Conservation (phyloP, 2,329 filamentous ascomycete genomes). For the Colletotrichum lini region DNA sequence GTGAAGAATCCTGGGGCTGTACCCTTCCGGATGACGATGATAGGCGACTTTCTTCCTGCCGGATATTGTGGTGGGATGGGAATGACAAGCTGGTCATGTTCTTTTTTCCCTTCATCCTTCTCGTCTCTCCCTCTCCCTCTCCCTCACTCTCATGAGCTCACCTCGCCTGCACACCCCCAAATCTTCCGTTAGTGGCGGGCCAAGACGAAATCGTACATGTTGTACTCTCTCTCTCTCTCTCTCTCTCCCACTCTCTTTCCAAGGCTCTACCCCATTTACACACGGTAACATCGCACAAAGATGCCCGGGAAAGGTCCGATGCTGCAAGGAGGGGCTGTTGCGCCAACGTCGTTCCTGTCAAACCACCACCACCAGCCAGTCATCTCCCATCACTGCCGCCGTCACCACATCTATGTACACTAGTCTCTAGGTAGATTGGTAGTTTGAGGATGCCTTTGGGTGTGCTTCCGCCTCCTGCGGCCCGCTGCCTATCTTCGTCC, state of each 20-base stretch:
- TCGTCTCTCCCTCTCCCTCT: too few species aligned
- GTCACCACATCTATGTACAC: not conserved
- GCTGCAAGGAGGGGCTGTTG: slow-evolving; percentile 35
- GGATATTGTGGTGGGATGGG: not conserved
- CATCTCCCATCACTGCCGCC: slow-evolving; percentile 9
- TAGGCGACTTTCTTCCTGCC: not conserved
- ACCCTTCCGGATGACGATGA: not conserved
- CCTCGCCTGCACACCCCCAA: not conserved
- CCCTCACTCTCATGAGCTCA: not conserved
- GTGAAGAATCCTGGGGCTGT: slow-evolving; percentile 3
- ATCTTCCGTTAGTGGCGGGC: slow-evolving; percentile 4
- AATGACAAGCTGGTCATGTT: not conserved
- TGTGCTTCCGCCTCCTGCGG: slow-evolving; percentile 4
- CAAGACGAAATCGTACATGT: slow-evolving; percentile 34
- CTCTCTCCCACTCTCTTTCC: slow-evolving; percentile 6
- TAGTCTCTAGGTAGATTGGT: too few species aligned
- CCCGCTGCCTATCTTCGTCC: slow-evolving; percentile 18
- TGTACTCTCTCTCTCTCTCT: slow-evolving; percentile 27
- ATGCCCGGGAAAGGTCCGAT: slow-evolving; percentile 42
- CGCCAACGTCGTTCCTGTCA: slow-evolving; percentile 35
- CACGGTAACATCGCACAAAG: slow-evolving; percentile 38
- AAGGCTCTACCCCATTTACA: slow-evolving; percentile 21
- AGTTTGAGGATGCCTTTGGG: not conserved
- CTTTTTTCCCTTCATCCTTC: not conserved
- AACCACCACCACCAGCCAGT: slow-evolving; percentile 8